Conservation (phyloP, 768 basidiomycete species). For the Mycena rosella region DNA sequence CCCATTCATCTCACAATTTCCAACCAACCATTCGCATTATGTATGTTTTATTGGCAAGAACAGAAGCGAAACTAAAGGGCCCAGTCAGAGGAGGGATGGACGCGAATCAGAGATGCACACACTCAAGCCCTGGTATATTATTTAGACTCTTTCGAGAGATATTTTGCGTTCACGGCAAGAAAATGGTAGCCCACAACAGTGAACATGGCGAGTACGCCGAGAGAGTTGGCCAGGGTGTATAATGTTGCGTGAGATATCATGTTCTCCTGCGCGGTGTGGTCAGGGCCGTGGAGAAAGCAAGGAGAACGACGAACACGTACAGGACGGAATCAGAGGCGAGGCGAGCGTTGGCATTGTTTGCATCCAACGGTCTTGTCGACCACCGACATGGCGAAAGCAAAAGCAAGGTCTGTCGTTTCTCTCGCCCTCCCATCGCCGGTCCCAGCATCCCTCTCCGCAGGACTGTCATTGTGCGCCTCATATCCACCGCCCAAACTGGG, state of each 20-base stretch:
- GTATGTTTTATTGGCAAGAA: conserved; percentile 6
- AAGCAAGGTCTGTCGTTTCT: conserved; percentile 63
- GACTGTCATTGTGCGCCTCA: conserved; percentile 87
- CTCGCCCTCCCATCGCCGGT: too few relatives aligned
- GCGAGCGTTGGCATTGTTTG: conserved; percentile 35
- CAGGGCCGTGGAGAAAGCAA: background rate
- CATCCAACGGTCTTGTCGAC: conserved; percentile 19
- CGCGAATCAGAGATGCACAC: conserved; percentile 4
- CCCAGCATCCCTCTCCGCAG: conserved; percentile 56
- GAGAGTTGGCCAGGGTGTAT: conserved; percentile 83
- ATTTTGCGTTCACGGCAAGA: conserved; percentile 81
- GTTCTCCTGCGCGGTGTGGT: conserved; percentile 30
- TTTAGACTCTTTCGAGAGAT: conserved; percentile 33
- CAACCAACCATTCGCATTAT: background rate
- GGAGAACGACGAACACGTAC: conserved; percentile 35
- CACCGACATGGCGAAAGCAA: conserved; percentile 71
- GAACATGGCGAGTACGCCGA: conserved; percentile 89
- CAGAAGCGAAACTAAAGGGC: background rate
- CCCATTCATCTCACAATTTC: background rate
- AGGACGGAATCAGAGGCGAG: conserved; percentile 19
- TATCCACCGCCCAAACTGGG: conserved; percentile 93
- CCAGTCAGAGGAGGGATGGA: background rate
- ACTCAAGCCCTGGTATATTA: background rate
- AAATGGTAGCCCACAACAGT: conserved; percentile 93
- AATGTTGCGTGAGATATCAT: conserved; percentile 90